Percentiles rank a stretch among this genome's conserved stretches.
Evolutionary conservation across 2,329 filamentous ascomycete genomes (phyloP).

Genomic region (Pezicula neosporulosa): DNA sequence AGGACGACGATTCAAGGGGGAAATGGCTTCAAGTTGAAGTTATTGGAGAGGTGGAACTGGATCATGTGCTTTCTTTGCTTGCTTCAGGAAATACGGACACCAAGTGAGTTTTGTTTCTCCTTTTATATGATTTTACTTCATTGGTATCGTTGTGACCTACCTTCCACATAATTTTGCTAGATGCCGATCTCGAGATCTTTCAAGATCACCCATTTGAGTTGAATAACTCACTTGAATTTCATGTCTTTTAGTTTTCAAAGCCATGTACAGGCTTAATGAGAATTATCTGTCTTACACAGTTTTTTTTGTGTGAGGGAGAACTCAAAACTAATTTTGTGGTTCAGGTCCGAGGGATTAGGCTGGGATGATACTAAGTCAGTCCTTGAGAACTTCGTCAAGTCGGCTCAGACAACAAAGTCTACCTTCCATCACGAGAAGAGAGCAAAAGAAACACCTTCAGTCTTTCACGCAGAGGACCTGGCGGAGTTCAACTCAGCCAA

Average conservation of each 20-base stretch:
- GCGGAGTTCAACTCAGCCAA: conserved; percentile 20
- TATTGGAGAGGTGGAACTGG: conserved; percentile 13
- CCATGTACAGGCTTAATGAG: too few relatives aligned
- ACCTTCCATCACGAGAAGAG: conserved; percentile 16
- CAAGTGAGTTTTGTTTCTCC: conserved; percentile 11
- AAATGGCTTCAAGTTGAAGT: conserved; percentile 10
- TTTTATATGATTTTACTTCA: too few relatives aligned
- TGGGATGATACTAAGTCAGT: conserved; percentile 1
- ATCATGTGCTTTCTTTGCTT: conserved; percentile 18
- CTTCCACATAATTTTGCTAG: too few relatives aligned
- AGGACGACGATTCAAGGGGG: conserved; percentile 1
- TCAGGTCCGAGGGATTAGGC: too few relatives aligned
- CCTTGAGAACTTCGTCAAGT: conserved; percentile 16
- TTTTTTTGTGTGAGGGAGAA: too few relatives aligned
- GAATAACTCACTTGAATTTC: background rate
- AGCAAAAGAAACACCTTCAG: conserved; percentile 10
- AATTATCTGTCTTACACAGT: too few relatives aligned
- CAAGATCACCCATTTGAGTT: too few relatives aligned
- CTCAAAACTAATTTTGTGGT: too few relatives aligned
- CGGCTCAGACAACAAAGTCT: conserved; percentile 13
- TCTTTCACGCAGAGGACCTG: conserved; percentile 14
- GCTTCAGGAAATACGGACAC: conserved; percentile 6
- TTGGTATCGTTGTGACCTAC: too few relatives aligned
- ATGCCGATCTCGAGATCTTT: background rate
- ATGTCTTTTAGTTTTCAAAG: background rate